Conservation (phyloP, 306 rosid species). For the Cicer pinnatifidum region DNA sequence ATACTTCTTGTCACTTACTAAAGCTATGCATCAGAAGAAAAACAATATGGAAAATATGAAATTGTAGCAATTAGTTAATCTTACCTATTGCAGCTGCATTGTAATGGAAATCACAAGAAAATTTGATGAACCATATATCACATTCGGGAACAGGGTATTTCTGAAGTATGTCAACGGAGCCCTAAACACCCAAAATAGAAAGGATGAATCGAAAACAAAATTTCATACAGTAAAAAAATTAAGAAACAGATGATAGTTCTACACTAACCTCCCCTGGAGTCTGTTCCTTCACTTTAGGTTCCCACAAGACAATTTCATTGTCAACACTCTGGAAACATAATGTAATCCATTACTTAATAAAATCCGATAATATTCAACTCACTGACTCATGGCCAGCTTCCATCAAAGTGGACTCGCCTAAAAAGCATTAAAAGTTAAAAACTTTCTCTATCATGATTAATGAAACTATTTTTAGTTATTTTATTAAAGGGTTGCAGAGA, state of each 20-base stretch:
- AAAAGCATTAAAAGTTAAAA: not conserved
- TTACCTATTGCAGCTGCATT: conserved; percentile 81
- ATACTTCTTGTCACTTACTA: conserved; percentile 1
- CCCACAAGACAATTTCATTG: conserved; percentile 94
- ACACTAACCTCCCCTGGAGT: conserved; percentile 94
- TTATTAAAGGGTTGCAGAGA: not conserved
- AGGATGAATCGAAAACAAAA: conserved; percentile 18
- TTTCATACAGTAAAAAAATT: not conserved
- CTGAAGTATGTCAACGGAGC: conserved; percentile 86
- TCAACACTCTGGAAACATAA: conserved; percentile 82
- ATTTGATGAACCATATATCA: conserved; percentile 97
- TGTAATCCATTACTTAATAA: conserved; percentile 22
- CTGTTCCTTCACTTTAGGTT: conserved; percentile 91
- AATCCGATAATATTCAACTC: conserved; percentile 6
- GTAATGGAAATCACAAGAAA: conserved; percentile 88
- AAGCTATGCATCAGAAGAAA: not conserved
- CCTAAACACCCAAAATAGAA: conserved; percentile 54
- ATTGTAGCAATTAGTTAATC: conserved; percentile 14
- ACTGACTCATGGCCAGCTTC: conserved; percentile 20
- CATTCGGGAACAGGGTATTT: conserved; percentile 96
- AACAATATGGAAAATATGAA: not conserved
- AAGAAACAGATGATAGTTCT: conserved; percentile 40
- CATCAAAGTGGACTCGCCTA: conserved; percentile 16
- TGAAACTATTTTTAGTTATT: not conserved
- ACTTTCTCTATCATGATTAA: conserved; percentile 8